Evolutionary conservation across 2,329 filamentous ascomycete species (phyloP).

Genomic region (Knoxdaviesia capensis): DNA sequence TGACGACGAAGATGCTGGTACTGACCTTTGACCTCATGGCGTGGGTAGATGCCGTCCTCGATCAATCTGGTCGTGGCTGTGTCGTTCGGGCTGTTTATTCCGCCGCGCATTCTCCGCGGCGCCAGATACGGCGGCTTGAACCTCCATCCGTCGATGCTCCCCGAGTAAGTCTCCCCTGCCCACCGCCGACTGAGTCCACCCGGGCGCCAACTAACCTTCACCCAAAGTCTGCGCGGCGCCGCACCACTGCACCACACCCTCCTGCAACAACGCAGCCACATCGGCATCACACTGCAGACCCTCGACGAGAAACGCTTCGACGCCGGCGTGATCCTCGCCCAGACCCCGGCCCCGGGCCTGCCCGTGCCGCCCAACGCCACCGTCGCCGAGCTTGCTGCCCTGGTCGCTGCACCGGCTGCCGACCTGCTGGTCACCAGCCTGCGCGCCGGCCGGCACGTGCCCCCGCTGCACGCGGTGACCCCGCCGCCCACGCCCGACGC

Average conservation of each 20-base stretch:
- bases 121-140: constrained; percentile 78
- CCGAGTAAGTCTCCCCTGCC: constrained; percentile 34
- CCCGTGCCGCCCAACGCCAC: constrained; percentile 23
- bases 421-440: constrained; percentile 50
- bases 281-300: constrained; percentile 75
- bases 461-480: constrained; percentile 20
- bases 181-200: background rate
- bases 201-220: constrained; percentile 1
- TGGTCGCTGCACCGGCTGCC: constrained; percentile 45
- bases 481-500: background rate
- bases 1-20: constrained; percentile 1
- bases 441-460: constrained; percentile 39
- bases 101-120: constrained; percentile 46
- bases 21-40: background rate
- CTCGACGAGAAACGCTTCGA: constrained; percentile 62
- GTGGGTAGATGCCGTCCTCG: constrained; percentile 28
- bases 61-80: constrained; percentile 77
- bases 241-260: constrained; percentile 78
- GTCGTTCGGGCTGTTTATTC: constrained; percentile 84
- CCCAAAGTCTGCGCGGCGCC: constrained; percentile 54
- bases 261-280: constrained; percentile 34
- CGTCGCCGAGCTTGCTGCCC: constrained; percentile 16
- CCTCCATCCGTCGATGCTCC: constrained; percentile 78
- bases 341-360: constrained; percentile 41
- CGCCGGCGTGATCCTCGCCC: constrained; percentile 52